Conservation (phyloP, 176 grass and related monocot genomes). For the Triticum aestivum region IWGSC_CS_RefSeq_v2.1 NC_057807.1:569734316-569734815, state of each 20-base stretch:
- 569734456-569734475: constrained; percentile 99
- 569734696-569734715: constrained; percentile 92
- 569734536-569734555: constrained; percentile 91
- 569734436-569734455: not conserved
- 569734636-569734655: constrained; percentile 90
- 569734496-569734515: constrained; percentile 97
- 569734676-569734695: constrained; percentile 88
- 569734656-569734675: constrained; percentile 85
- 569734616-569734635: constrained; percentile 99
- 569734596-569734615: constrained; percentile 96
- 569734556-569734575: constrained; percentile 77
- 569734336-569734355: too few relatives aligned
- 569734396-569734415: too few relatives aligned
- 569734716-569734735: constrained; percentile 95
- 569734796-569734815: constrained; percentile 81
- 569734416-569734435: not conserved
- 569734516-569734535: constrained; percentile 96
- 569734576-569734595: constrained; percentile 96
- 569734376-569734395: too few relatives aligned
- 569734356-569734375: too few relatives aligned
- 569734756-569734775: constrained; percentile 91
- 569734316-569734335: too few relatives aligned
- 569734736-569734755: constrained; percentile 96
- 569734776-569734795: constrained; percentile 86
- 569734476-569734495: constrained; percentile 90